These are phyloP conservation scores for Dendrocalamus latiflorus DNA, from an alignment of 202 grass and related monocot species.

Conservation along the genomic window DNA sequence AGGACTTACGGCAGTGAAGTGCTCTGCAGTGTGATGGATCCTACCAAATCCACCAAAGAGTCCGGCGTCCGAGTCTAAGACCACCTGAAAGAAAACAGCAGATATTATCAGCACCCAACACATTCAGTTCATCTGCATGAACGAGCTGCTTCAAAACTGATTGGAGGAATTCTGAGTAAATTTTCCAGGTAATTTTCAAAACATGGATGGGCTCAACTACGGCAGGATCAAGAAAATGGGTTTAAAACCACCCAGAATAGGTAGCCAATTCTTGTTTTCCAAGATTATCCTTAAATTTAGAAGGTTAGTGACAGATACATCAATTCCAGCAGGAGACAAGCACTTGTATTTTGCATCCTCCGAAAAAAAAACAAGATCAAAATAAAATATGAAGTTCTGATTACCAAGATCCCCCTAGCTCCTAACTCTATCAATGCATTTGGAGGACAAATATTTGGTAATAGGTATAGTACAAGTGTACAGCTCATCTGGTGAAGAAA, in stretches of 20 bases:
- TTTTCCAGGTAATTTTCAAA: not conserved
- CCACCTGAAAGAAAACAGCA: constrained; percentile 31
- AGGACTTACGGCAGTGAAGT: constrained; percentile 67
- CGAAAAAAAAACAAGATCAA: not conserved
- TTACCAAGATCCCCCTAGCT: not conserved
- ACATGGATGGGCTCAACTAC: not conserved
- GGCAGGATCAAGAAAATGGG: not conserved
- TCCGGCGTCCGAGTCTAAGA: constrained; percentile 71
- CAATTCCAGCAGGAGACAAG: not conserved
- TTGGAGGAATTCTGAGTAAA: not conserved
- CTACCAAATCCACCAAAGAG: constrained; percentile 88
- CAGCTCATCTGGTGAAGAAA: not conserved
- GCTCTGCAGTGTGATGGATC: constrained; percentile 69
- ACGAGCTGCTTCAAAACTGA: not conserved
- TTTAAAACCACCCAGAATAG: not conserved
- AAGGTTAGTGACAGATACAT: not conserved
- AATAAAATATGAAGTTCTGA: not conserved
- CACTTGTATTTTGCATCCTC: not conserved
- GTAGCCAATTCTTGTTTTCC: not conserved
- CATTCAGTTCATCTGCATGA: not conserved
- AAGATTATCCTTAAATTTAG: not conserved
- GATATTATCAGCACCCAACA: no score
- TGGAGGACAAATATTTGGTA: not conserved
- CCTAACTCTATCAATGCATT: not conserved
- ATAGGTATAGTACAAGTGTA: not conserved